Conservation (phyloP, 2,329 filamentous ascomycete species). For the Sporothrix pallida region DNA sequence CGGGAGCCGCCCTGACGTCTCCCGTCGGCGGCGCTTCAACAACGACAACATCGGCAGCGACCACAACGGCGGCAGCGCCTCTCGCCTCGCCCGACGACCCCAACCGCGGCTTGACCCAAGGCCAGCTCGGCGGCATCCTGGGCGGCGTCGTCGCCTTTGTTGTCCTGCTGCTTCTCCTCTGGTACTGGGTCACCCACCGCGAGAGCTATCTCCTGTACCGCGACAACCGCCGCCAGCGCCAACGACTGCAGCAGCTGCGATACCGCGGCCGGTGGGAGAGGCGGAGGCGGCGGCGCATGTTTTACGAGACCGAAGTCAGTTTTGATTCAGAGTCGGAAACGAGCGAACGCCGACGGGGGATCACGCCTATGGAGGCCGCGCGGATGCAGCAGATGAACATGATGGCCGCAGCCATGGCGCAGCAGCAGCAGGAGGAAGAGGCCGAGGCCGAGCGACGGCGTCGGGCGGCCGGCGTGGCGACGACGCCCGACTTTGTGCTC, state of each 20-base stretch:
- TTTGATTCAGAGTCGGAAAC: background rate
- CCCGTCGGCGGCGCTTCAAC: no score
- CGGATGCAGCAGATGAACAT: conserved; percentile 19
- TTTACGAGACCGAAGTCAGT: conserved; percentile 15
- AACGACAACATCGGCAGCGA: background rate
- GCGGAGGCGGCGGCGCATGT: background rate
- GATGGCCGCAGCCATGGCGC: background rate
- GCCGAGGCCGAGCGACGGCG: background rate
- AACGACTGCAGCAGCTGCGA: background rate
- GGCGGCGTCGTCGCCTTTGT: conserved; percentile 49
- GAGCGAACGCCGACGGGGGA: background rate
- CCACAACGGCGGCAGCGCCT: background rate
- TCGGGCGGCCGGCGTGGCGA: conserved; percentile 25
- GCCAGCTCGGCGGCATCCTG: conserved; percentile 51
- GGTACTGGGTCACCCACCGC: conserved; percentile 43
- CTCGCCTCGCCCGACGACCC: background rate
- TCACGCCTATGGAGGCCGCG: background rate
- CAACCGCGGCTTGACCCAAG: conserved; percentile 35
- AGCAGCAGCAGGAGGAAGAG: background rate
- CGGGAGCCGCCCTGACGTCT: background rate
- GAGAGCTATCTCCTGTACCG: conserved; percentile 19
- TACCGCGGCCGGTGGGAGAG: background rate
- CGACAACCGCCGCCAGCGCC: background rate
- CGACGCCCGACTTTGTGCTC: conserved; percentile 25
- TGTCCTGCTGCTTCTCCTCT: conserved; percentile 45